Percentiles rank a stretch among this genome's conserved stretches.
These are phyloP conservation scores for Podila horticola DNA, from an alignment of 192 early-diverging fungal species.

Conservation along the genomic window DNA sequence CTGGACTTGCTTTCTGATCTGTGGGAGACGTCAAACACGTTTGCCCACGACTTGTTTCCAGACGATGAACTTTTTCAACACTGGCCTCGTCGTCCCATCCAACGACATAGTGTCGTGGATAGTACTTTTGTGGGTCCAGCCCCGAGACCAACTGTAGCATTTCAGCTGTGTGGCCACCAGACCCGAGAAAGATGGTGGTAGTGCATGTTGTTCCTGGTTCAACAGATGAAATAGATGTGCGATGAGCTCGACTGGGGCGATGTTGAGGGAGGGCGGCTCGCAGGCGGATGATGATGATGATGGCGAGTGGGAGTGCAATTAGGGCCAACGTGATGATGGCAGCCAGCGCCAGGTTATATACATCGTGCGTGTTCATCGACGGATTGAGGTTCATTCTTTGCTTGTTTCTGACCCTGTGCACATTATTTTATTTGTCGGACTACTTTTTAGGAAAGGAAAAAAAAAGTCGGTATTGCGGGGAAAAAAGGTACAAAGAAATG, in stretches of 20 bases:
- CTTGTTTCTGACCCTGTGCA: no score
- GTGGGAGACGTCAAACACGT: slow-evolving; percentile 8
- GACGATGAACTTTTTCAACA: slow-evolving; percentile 59
- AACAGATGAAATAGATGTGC: background rate
- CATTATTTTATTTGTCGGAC: no score
- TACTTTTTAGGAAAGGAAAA: no score
- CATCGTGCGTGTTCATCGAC: slow-evolving; percentile 14
- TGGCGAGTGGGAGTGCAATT: slow-evolving; percentile 8
- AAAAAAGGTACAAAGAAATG: no score
- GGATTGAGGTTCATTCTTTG: no score
- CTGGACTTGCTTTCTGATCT: background rate
- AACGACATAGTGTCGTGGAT: slow-evolving; percentile 77
- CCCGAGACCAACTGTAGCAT: slow-evolving; percentile 80
- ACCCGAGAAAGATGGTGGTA: slow-evolving; percentile 25
- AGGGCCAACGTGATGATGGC: slow-evolving; percentile 11
- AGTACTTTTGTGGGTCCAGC: slow-evolving; percentile 66
- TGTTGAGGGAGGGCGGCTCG: slow-evolving; percentile 50
- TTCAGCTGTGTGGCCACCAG: slow-evolving; percentile 94
- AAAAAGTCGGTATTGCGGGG: no score
- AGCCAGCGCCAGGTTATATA: slow-evolving; percentile 13
- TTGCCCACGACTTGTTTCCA: slow-evolving; percentile 52
- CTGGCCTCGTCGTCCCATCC: slow-evolving; percentile 73
- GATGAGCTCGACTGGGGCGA: slow-evolving; percentile 40
- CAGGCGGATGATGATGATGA: slow-evolving; percentile 13
- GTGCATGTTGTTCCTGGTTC: slow-evolving; percentile 3